Base-by-base conservation (phyloP, 106 monocot species). In the Chionographis japonica region DNA sequence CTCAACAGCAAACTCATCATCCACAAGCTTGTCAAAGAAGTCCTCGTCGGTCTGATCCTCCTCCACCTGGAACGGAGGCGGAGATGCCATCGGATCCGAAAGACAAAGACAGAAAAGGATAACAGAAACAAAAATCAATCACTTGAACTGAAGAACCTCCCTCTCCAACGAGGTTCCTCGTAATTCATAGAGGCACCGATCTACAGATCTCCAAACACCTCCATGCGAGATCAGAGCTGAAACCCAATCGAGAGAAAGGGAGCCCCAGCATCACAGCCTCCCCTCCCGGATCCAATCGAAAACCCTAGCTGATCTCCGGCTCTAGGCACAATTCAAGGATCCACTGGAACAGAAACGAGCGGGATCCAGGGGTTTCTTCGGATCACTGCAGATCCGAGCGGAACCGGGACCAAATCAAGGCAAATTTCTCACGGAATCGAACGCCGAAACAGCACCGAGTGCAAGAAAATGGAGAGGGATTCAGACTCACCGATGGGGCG, bases 31-130 rank as follows among this genome's bases (percentile, higher is more conserved):
- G 62, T 91, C 83, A 52, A 91, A 95, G 73, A 95, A 95, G 78
- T 95, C 91, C 86, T 88, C 95, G 20, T 95, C 91, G n/a, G 88
- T 95, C 72, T 84, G 91, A 51, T 27, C 27, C 27, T 91, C 91
- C 57, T 91, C 87, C 49, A 79, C 17, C 57, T 72, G 70, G 64
- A 76, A 62, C 14, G 69, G 69, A 70, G 70, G 71, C 60, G 52
- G 54, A 81, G 77, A 74, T 40, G 82, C 72, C 75, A 85, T 82
- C 54, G 52, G 67, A 65, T 66, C 58, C 27, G 60, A 4, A 50
- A 68, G 39, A 39, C 54, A 37, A 11, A 52, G 67, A 38, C 37
- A 2, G 12, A 18, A 52, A 39, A 11, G 15, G 38, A 27, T 27
- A 27, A 27, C 27, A 8, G 15, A 36, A 69, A 62, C 2, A 52